phyloP scores from a whole-genome alignment of 495 filamentous ascomycete species.

The Aspergillus coremiiformis region DNA sequence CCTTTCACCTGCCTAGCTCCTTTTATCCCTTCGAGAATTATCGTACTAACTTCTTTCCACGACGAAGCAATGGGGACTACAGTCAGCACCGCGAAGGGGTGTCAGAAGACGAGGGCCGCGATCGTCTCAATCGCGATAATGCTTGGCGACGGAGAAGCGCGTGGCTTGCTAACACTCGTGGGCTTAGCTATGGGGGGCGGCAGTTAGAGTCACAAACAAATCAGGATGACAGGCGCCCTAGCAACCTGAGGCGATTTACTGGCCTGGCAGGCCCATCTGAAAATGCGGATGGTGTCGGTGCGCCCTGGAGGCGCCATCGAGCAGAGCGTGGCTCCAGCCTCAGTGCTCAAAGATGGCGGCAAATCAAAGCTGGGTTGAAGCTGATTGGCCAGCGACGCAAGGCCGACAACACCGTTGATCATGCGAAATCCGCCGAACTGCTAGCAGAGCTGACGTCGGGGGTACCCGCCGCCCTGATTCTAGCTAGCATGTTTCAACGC shows the following conservation, averaged over 20 bases:
- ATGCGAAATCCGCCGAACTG: conserved; percentile 90
- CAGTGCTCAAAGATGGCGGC: conserved; percentile 78
- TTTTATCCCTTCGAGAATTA: conserved; percentile 41
- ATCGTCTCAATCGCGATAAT: conserved; percentile 54
- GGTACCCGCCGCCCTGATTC: conserved; percentile 81
- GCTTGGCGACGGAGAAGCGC: conserved; percentile 49
- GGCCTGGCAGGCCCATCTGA: conserved; percentile 58
- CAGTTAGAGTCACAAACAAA: conserved; percentile 26
- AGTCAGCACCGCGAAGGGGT: conserved; percentile 62
- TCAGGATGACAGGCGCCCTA: conserved; percentile 53
- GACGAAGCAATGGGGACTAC: conserved; percentile 62
- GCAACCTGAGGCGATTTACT: conserved; percentile 68
- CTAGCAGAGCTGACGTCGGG: conserved; percentile 92
- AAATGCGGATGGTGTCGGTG: conserved; percentile 39
- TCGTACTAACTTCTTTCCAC: conserved; percentile 49
- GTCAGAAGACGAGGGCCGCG: conserved; percentile 85
- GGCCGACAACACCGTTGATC: conserved; percentile 76
- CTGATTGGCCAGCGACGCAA: conserved; percentile 72
- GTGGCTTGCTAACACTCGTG: conserved; percentile 49
- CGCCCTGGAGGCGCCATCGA: conserved; percentile 47
- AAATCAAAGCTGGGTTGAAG: conserved; percentile 77
- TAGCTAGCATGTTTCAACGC: conserved; percentile 94
- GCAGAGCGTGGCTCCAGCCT: conserved; percentile 61
- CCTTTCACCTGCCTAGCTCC: conserved; percentile 40
- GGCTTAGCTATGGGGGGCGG: conserved; percentile 46